These are phyloP conservation scores for Alternaria triticina DNA, from an alignment of 2,329 filamentous ascomycete genomes.

Conservation along the genomic window DNA sequence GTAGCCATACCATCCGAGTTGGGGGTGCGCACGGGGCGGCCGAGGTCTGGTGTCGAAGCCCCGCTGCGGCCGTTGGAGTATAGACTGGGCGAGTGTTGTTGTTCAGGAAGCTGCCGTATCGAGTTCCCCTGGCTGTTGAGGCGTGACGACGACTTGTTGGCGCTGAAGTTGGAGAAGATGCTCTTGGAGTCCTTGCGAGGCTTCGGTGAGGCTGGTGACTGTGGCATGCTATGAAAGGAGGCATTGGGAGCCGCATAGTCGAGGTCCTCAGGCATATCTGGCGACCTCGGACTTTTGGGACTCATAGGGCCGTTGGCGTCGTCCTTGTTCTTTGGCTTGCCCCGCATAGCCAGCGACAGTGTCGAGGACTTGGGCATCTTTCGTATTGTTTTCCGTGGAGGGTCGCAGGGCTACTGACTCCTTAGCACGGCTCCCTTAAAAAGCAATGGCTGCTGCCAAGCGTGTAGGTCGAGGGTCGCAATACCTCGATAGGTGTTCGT, in stretches of 20 bases:
- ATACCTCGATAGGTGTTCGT: slow-evolving; percentile 34
- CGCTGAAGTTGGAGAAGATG: slow-evolving; percentile 58
- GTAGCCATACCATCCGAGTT: slow-evolving; percentile 42
- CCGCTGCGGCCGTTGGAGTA: slow-evolving; percentile 53
- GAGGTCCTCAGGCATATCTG: slow-evolving; percentile 26
- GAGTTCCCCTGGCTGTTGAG: slow-evolving; percentile 46
- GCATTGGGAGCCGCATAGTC: slow-evolving; percentile 41
- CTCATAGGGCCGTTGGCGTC: slow-evolving; percentile 38
- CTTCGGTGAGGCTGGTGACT: slow-evolving; percentile 44
- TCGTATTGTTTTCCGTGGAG: slow-evolving; percentile 36
- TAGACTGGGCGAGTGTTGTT: slow-evolving; percentile 36
- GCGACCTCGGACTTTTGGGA: slow-evolving; percentile 43
- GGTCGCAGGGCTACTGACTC: slow-evolving; percentile 29
- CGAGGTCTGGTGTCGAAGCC: slow-evolving; percentile 58
- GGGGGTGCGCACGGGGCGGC: slow-evolving; percentile 45
- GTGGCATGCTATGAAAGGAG: slow-evolving; percentile 38
- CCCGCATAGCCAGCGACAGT: slow-evolving; percentile 46
- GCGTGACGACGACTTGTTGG: slow-evolving; percentile 55
- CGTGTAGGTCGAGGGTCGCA: slow-evolving; percentile 14
- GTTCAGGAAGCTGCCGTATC: slow-evolving; percentile 42
- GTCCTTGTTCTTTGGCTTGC: slow-evolving; percentile 42
- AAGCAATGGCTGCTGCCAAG: slow-evolving; percentile 3
- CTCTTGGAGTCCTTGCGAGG: slow-evolving; percentile 48
- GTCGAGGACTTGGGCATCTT: slow-evolving; percentile 50
- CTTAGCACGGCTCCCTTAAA: slow-evolving; percentile 27